Evolutionary conservation across 768 basidiomycete genomes (phyloP).

Genomic region (Ramaria rubella): DNA sequence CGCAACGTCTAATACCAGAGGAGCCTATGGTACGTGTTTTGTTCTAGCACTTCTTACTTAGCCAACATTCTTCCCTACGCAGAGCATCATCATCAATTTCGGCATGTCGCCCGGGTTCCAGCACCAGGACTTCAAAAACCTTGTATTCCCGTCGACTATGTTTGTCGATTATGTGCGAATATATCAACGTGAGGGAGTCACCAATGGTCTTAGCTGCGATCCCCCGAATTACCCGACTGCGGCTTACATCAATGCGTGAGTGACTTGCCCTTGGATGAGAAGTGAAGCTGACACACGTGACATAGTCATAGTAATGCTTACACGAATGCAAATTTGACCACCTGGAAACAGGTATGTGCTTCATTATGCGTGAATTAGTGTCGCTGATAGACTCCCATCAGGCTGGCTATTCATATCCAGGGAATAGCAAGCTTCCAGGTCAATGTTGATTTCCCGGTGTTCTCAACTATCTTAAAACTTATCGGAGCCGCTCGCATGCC

Average conservation of each 20-base stretch:
- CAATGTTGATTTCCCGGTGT: slow-evolving; percentile 4
- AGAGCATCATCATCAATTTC: slow-evolving; percentile 83
- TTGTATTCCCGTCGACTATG: slow-evolving; percentile 76
- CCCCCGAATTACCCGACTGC: slow-evolving; percentile 73
- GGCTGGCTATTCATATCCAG: slow-evolving; percentile 7
- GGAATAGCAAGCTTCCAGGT: slow-evolving; percentile 1
- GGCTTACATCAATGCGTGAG: slow-evolving; percentile 66
- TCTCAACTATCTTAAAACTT: background rate
- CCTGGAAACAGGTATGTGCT: slow-evolving; percentile 49
- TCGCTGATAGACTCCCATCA: background rate
- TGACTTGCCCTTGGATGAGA: slow-evolving; percentile 13
- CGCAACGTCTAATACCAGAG: slow-evolving; percentile 66
- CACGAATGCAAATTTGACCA: slow-evolving; percentile 75
- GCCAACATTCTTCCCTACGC: background rate
- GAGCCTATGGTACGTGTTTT: slow-evolving; percentile 79
- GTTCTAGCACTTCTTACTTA: slow-evolving; percentile 1
- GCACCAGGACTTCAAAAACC: slow-evolving; percentile 56
- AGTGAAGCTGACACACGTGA: background rate
- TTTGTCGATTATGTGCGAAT: slow-evolving; percentile 86
- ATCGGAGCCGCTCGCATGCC: too few relatives aligned
- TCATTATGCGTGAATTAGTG: background rate
- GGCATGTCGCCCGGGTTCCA: slow-evolving; percentile 79
- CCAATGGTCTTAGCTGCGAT: slow-evolving; percentile 66
- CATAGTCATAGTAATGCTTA: slow-evolving; percentile 52
- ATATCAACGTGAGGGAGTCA: slow-evolving; percentile 71